A percentile compares a stretch with the other conserved stretches of the same genome.
These are phyloP conservation scores for Rubia occidens DNA, from an alignment of 305 asterid species.

Conservation along the genomic window DNA sequence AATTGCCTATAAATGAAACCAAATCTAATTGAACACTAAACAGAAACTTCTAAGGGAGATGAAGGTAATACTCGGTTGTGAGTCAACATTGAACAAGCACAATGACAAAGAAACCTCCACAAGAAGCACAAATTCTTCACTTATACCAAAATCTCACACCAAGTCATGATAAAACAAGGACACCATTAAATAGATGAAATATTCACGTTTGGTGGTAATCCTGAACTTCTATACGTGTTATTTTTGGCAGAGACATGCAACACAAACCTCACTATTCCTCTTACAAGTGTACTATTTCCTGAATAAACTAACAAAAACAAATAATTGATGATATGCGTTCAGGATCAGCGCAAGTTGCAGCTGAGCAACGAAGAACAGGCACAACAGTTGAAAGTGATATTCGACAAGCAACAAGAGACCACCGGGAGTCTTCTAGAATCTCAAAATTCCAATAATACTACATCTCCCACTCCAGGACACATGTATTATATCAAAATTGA, in stretches of 20 bases:
- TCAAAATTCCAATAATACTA: too few relatives aligned
- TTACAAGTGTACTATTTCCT: neutral
- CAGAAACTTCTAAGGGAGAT: neutral
- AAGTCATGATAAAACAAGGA: neutral
- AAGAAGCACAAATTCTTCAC: neutral
- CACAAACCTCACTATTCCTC: slow-evolving; percentile 45
- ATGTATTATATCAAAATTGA: neutral
- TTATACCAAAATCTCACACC: neutral
- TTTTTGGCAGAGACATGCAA: slow-evolving; percentile 49
- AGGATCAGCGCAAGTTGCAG: slow-evolving; percentile 48
- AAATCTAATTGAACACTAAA: neutral
- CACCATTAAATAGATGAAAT: neutral
- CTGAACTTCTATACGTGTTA: neutral
- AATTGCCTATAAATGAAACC: neutral
- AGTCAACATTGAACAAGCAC: neutral
- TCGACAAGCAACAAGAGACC: slow-evolving; percentile 55
- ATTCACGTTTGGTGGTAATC: too few relatives aligned
- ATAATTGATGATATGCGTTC: neutral
- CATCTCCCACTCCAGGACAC: neutral
- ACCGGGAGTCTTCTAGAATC: too few relatives aligned
- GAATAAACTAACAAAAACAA: neutral
- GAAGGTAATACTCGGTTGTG: neutral
- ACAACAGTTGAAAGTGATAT: slow-evolving; percentile 52
- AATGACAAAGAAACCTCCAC: neutral
- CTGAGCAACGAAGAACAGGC: slow-evolving; percentile 76